Evolutionary conservation across 345 rosid genomes (phyloP).

Genomic region (Dipteronia sinensis): DNA sequence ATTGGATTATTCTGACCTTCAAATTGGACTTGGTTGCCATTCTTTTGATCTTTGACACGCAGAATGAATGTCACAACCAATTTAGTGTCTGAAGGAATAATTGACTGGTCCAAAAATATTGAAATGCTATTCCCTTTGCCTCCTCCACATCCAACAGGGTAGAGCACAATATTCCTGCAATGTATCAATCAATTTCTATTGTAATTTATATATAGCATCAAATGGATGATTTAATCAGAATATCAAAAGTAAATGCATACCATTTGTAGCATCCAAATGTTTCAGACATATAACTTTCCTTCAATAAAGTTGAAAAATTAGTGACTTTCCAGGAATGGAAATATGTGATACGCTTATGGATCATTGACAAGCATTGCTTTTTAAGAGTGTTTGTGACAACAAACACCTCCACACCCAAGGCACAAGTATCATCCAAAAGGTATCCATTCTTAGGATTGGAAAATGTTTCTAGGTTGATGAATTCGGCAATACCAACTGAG

Average conservation of each 20-base stretch:
- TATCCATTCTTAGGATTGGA: not conserved
- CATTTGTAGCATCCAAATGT: not conserved
- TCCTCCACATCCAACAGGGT: no score
- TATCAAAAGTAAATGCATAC: not conserved
- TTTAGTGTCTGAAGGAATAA: no score
- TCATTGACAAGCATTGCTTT: not conserved
- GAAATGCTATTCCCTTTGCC: no score
- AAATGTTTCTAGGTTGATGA: not conserved
- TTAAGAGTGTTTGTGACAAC: not conserved
- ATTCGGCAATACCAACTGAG: not conserved
- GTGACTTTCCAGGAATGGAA: not conserved
- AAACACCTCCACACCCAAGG: not conserved
- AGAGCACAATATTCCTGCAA: not conserved
- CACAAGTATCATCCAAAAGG: not conserved
- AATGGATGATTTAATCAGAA: not conserved
- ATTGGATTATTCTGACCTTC: no score
- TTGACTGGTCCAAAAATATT: no score
- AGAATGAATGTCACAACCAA: no score
- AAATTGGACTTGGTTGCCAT: no score
- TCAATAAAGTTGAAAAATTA: not conserved
- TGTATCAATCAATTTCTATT: not conserved
- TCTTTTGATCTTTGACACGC: no score
- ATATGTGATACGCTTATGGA: not conserved
- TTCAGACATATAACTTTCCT: not conserved
- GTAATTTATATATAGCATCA: not conserved